phyloP scores from a whole-genome alignment of 257 asterid genomes.

The Agastache rugosa region DNA sequence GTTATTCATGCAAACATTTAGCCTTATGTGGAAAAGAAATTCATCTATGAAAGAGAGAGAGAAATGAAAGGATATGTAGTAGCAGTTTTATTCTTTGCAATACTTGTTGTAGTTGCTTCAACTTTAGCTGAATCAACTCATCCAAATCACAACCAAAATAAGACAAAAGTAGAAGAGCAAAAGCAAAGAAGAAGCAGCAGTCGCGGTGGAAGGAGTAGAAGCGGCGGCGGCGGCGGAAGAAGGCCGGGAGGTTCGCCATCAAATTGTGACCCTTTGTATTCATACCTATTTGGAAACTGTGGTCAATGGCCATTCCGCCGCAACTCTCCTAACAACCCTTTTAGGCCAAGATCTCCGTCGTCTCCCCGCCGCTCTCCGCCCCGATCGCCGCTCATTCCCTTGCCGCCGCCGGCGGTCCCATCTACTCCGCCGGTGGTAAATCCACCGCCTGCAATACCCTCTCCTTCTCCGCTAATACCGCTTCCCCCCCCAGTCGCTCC shows the following conservation, averaged over 20 bases:
- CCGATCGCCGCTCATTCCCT: slow-evolving; percentile 34
- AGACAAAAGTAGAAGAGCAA: slow-evolving; percentile 35
- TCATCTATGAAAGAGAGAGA: not conserved
- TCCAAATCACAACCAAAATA: not conserved
- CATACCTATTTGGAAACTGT: slow-evolving; percentile 49
- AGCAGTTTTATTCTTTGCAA: slow-evolving; percentile 33
- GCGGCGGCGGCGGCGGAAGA: slow-evolving; percentile 40
- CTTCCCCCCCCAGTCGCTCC: slow-evolving; percentile 42
- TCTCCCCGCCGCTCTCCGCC: slow-evolving; percentile 50
- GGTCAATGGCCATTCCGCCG: slow-evolving; percentile 60
- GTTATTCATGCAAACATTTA: not conserved
- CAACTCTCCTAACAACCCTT: slow-evolving; percentile 49
- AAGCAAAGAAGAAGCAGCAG: slow-evolving; percentile 35
- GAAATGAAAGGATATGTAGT: slow-evolving; percentile 26
- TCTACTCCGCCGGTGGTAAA: slow-evolving; percentile 38
- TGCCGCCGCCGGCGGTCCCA: slow-evolving; percentile 45
- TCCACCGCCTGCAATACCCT: slow-evolving; percentile 42
- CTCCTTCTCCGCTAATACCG: slow-evolving; percentile 40
- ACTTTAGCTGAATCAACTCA: slow-evolving; percentile 44
- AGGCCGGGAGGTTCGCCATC: slow-evolving; percentile 38
- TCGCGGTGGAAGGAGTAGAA: slow-evolving; percentile 18
- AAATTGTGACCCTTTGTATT: slow-evolving; percentile 57
- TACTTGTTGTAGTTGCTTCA: slow-evolving; percentile 45
- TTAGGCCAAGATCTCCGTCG: slow-evolving; percentile 42
- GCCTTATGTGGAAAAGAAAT: not conserved